Evolutionary conservation across 2,329 filamentous ascomycete genomes (phyloP).

Genomic region (Pestalotiopsis sp.): DNA sequence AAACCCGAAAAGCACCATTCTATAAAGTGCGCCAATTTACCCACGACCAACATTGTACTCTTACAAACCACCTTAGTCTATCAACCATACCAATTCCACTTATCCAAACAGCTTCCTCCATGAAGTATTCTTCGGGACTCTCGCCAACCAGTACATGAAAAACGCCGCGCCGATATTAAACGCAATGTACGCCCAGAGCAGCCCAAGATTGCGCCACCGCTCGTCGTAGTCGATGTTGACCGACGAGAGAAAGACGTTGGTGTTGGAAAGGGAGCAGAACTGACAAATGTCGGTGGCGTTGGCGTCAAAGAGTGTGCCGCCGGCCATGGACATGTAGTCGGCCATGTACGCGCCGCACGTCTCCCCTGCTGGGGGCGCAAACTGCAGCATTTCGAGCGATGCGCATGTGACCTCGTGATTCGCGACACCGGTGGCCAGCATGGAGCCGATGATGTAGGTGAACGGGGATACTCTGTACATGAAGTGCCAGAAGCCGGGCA

Average conservation of each 20-base stretch:
- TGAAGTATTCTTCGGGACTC: conserved; percentile 42
- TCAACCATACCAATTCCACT: too few relatives aligned
- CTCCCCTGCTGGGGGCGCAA: conserved; percentile 56
- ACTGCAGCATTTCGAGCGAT: conserved; percentile 63
- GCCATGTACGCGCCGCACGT: conserved; percentile 62
- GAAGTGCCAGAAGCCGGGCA: conserved; percentile 70
- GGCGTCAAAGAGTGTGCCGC: conserved; percentile 51
- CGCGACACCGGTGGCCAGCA: conserved; percentile 67
- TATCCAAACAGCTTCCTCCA: background rate
- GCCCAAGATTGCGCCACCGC: conserved; percentile 60
- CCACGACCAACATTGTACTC: too few relatives aligned
- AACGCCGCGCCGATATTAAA: conserved; percentile 59
- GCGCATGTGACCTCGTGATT: conserved; percentile 64
- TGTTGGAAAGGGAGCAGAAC: conserved; percentile 41
- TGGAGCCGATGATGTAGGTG: conserved; percentile 71
- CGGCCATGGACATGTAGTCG: conserved; percentile 51
- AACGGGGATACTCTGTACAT: conserved; percentile 77
- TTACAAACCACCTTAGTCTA: background rate
- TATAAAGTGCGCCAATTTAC: too few relatives aligned
- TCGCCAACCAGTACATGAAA: conserved; percentile 54
- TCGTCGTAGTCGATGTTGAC: conserved; percentile 48
- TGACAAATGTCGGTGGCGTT: conserved; percentile 45
- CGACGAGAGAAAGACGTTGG: conserved; percentile 39
- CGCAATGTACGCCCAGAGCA: conserved; percentile 56
- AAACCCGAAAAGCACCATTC: too few relatives aligned